Evolutionary conservation across 1,284 basidiomycete genomes (phyloP).

Genomic region (Rhodotorula sp.): DNA sequence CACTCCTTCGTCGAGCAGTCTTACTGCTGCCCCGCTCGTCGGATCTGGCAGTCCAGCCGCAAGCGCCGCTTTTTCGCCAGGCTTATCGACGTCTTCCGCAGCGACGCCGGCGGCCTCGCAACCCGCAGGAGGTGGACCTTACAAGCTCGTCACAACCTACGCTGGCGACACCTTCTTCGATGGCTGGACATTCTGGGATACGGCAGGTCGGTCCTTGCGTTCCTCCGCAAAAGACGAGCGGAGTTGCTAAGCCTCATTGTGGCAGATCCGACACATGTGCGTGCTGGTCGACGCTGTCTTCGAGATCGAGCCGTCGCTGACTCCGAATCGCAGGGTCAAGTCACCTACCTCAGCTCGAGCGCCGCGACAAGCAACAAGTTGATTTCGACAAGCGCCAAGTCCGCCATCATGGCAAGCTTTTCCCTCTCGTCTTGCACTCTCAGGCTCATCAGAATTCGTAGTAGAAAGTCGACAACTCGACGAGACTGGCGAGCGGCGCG

Average conservation of each 20-base stretch:
- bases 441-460: background rate
- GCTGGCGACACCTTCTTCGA: constrained; percentile 25
- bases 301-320: background rate
- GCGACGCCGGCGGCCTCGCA: background rate
- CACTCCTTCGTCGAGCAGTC: too few relatives aligned
- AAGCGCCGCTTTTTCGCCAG: too few relatives aligned
- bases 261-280: constrained; percentile 17
- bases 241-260: background rate
- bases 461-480: constrained; percentile 29
- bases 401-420: constrained; percentile 13
- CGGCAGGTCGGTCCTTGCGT: background rate
- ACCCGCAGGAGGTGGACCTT: constrained; percentile 3
- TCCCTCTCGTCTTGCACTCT: background rate
- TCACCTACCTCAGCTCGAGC: constrained; percentile 9
- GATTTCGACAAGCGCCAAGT: constrained; percentile 8
- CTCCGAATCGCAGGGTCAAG: constrained; percentile 1
- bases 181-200: constrained; percentile 14
- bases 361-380: constrained; percentile 15
- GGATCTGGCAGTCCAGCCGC: too few relatives aligned
- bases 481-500: constrained; percentile 11
- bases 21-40: too few relatives aligned
- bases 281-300: background rate
- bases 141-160: constrained; percentile 11
- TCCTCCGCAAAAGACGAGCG: too few relatives aligned
- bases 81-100: too few relatives aligned